phyloP scores from a whole-genome alignment of 495 filamentous ascomycete genomes.

The Penicillium samsonianum region DNA sequence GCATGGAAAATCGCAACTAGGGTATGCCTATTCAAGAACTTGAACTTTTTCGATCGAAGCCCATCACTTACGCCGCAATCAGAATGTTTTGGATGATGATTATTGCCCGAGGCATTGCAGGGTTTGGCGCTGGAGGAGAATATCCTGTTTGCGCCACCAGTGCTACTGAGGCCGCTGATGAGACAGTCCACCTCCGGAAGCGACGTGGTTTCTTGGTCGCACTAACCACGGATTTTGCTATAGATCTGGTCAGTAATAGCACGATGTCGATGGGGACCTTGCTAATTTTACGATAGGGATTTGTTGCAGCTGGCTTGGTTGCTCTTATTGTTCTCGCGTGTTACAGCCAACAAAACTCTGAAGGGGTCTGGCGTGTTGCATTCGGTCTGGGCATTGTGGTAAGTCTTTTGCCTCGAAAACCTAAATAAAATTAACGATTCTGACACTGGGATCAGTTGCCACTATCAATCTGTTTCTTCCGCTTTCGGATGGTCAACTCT shows the following conservation, averaged over 20 bases:
- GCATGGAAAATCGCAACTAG: slow-evolving; percentile 30
- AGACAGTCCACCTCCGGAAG: slow-evolving; percentile 29
- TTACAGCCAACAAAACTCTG: slow-evolving; percentile 25
- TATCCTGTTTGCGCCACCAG: slow-evolving; percentile 48
- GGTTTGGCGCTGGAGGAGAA: slow-evolving; percentile 53
- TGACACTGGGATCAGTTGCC: slow-evolving; percentile 24
- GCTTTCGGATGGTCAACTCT: slow-evolving; percentile 40
- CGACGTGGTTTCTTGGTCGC: slow-evolving; percentile 36
- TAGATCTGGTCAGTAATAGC: slow-evolving; percentile 27
- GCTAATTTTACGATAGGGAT: slow-evolving; percentile 23
- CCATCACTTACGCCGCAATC: neutral
- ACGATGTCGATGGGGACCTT: too few relatives aligned
- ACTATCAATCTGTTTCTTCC: slow-evolving; percentile 40
- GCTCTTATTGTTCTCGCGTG: slow-evolving; percentile 35
- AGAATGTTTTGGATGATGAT: slow-evolving; percentile 59
- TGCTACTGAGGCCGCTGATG: slow-evolving; percentile 51
- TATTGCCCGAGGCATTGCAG: slow-evolving; percentile 52
- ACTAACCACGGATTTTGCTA: slow-evolving; percentile 34
- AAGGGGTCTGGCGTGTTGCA: slow-evolving; percentile 39
- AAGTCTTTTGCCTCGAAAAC: slow-evolving; percentile 4
- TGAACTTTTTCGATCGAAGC: neutral
- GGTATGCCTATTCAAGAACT: slow-evolving; percentile 12
- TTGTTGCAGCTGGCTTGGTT: slow-evolving; percentile 33
- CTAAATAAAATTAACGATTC: neutral
- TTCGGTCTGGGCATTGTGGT: slow-evolving; percentile 41